Evolutionary conservation across 2,329 filamentous ascomycete genomes (phyloP).

Genomic region (Penicillium hesseltinei): DNA sequence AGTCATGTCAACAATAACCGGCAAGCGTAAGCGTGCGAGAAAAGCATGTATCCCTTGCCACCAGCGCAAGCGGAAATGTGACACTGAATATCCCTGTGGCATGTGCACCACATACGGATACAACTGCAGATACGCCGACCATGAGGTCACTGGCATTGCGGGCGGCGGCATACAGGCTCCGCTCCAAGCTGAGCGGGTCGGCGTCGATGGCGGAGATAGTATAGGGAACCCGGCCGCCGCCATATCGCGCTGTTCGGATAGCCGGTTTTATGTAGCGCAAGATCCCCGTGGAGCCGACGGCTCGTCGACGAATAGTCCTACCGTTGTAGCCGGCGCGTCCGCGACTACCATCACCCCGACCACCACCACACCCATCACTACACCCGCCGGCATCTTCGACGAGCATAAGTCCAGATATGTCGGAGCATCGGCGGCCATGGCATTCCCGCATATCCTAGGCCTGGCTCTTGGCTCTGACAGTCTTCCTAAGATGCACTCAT

Average conservation of each 20-base stretch:
- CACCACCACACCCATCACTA: no score
- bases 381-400: constrained; percentile 28
- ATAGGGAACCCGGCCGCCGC: neutral
- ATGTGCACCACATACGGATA: constrained; percentile 32
- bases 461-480: constrained; percentile 27
- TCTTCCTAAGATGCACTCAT: constrained; percentile 27
- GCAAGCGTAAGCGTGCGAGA: constrained; percentile 30
- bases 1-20: constrained; percentile 20
- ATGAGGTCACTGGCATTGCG: constrained; percentile 4
- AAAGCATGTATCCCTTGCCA: constrained; percentile 35
- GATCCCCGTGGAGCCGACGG: neutral
- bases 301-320: constrained; percentile 17
- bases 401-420: constrained; percentile 28
- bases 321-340: constrained; percentile 1
- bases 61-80: constrained; percentile 37
- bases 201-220: neutral
- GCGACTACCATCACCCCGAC: neutral
- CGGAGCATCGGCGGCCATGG: constrained; percentile 32
- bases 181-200: neutral
- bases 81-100: constrained; percentile 29
- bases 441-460: constrained; percentile 31
- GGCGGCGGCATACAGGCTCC: neutral
- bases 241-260: neutral
- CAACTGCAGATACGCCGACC: constrained; percentile 25
- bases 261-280: constrained; percentile 3